Base-by-base conservation (phyloP, 805 yeast genomes). In the Torulaspora gathmanii region DNA sequence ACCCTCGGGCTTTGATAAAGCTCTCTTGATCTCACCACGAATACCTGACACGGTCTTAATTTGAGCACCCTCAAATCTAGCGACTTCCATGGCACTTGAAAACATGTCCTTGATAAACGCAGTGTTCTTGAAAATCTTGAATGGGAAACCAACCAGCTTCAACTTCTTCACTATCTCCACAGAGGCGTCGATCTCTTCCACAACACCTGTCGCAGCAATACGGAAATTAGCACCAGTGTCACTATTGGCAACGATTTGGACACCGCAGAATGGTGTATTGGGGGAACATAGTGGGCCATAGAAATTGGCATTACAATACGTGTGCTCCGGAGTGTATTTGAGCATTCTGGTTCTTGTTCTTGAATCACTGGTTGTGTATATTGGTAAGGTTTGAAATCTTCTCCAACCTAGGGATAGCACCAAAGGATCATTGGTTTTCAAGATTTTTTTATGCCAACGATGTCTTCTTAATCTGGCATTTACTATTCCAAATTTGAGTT, bases 21-120 rank as follows among this genome's bases (percentile, higher is more conserved):
- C 99, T 52, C 97, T 75, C 65, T 93, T 93, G 57, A 93, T 91
- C 66, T 93, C 98, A 67, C 99, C 99, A 55, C 99, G 75, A 47
- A 93, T 88, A 49, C 99, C 99, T 6, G 96, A 86, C 4, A 93
- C 99, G 0, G 99, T 95, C 66, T 89, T 85, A 61, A 93, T 89
- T 37, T 89, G 83, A 0, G 99, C 99, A 47, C 99, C 99, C 70
- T 93, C 99, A 61, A 93, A 93, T 64, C 89, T 86, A 31, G 98
- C 98, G 46, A 91, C 96, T 69, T 93, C 99, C 68, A 93, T 73
- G 0, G 95, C 78, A 48, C 93, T 82, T 22, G 84, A 74, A 65
- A 93, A 93, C 99, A 93, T 93, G 60, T 91, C 97, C 68, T 88
- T 91, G 61, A 93, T 83, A 64, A 95, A 93, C 1, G 99, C 99